Percentiles rank a stretch among this genome's conserved stretches.
Evolutionary conservation across 2,329 filamentous ascomycete species (phyloP).

Genomic region (Aspergillus unguis): DNA sequence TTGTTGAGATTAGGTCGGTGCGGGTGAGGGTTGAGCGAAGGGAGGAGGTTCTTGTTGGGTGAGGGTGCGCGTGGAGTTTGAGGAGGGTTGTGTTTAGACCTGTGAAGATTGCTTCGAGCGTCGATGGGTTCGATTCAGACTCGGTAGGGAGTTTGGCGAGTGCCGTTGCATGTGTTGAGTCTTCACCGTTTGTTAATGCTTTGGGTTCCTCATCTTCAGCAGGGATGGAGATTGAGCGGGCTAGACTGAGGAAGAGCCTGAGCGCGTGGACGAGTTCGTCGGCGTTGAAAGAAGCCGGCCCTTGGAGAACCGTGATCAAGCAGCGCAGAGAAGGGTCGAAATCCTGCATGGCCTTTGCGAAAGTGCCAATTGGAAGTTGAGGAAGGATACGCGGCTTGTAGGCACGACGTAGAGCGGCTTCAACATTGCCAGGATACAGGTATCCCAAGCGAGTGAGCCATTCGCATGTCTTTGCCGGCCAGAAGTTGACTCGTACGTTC

Average conservation of each 20-base stretch:
- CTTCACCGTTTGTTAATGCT: slow-evolving; percentile 30
- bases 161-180: slow-evolving; percentile 7
- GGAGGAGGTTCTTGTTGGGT: slow-evolving; percentile 28
- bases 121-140: slow-evolving; percentile 12
- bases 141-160: slow-evolving; percentile 8
- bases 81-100: slow-evolving; percentile 38
- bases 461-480: slow-evolving; percentile 37
- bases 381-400: slow-evolving; percentile 36
- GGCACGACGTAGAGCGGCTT: slow-evolving; percentile 37
- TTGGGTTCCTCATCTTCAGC: slow-evolving; percentile 24
- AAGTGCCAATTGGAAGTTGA: slow-evolving; percentile 36
- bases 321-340: slow-evolving; percentile 38
- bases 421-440: slow-evolving; percentile 38
- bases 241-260: slow-evolving; percentile 39
- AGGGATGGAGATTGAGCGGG: slow-evolving; percentile 32
- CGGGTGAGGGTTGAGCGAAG: slow-evolving; percentile 39
- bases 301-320: slow-evolving; percentile 37
- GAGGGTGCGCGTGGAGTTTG: slow-evolving; percentile 36
- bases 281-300: slow-evolving; percentile 33
- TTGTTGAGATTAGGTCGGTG: slow-evolving; percentile 38
- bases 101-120: slow-evolving; percentile 36
- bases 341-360: slow-evolving; percentile 39
- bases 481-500: slow-evolving; percentile 33
- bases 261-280: slow-evolving; percentile 41
- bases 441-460: slow-evolving; percentile 43